Percentiles rank a stretch among this genome's conserved stretches.
Conservation (phyloP, 2,329 filamentous ascomycete species). For the Scedosporium aurantiacum region DNA sequence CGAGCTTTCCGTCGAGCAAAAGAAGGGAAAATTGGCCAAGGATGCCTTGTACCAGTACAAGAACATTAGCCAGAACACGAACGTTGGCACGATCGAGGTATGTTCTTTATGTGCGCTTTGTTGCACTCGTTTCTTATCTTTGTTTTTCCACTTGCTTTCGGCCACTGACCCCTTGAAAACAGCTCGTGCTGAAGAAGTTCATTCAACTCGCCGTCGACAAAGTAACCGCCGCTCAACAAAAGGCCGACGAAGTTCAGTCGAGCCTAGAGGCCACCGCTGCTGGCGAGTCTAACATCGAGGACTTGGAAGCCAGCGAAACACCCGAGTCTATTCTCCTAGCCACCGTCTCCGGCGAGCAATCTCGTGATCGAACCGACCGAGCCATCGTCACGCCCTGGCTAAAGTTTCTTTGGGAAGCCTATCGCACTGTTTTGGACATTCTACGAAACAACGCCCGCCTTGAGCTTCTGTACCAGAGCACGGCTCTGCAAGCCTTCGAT, state of each 20-base stretch:
- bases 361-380: slow-evolving; percentile 90
- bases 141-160: neutral
- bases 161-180: slow-evolving; percentile 10
- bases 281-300: slow-evolving; percentile 64
- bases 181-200: slow-evolving; percentile 92
- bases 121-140: neutral
- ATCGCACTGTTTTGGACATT: slow-evolving; percentile 95
- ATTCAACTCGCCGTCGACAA: slow-evolving; percentile 95
- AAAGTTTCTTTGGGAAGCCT: slow-evolving; percentile 99
- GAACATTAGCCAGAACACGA: slow-evolving; percentile 98
- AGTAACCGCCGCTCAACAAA: slow-evolving; percentile 88
- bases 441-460: slow-evolving; percentile 97
- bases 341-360: slow-evolving; percentile 96
- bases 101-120: slow-evolving; percentile 10
- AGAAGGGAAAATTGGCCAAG: slow-evolving; percentile 97
- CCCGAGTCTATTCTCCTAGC: slow-evolving; percentile 96
- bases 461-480: slow-evolving; percentile 96
- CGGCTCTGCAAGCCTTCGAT: slow-evolving; percentile 94
- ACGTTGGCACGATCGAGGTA: slow-evolving; percentile 94
- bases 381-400: slow-evolving; percentile 98
- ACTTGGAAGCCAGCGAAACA: slow-evolving; percentile 93
- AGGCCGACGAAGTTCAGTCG: slow-evolving; percentile 90
- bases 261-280: slow-evolving; percentile 59
- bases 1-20: slow-evolving; percentile 90
- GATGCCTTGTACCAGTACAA: slow-evolving; percentile 99